Percentiles rank a stretch among this genome's conserved stretches.
These are phyloP conservation scores for Pseudocohnilembus persalinus DNA, from an alignment of 169 alveolate species.

Conservation along the genomic window DNA sequence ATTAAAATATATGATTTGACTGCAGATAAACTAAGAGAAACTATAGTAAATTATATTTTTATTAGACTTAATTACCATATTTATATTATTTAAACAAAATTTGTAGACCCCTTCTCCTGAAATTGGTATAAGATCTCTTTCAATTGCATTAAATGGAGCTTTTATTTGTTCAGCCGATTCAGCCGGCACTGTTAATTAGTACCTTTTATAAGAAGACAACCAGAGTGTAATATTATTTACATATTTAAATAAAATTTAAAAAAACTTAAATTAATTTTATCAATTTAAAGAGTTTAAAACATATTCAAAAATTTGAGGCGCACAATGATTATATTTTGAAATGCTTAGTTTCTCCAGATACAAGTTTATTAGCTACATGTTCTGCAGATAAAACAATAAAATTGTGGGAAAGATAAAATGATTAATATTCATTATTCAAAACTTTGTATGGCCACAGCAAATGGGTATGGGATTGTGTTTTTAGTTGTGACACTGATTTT, in stretches of 20 bases:
- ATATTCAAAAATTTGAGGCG: constrained; percentile 55
- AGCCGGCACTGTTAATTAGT: constrained; percentile 47
- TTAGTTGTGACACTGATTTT: constrained; percentile 63
- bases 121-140: constrained; percentile 57
- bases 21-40: constrained; percentile 28
- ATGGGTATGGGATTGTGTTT: constrained; percentile 83
- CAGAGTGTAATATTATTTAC: constrained; percentile 23
- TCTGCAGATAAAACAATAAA: constrained; percentile 70
- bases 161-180: constrained; percentile 63
- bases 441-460: constrained; percentile 70
- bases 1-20: constrained; percentile 28
- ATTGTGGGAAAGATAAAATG: constrained; percentile 56
- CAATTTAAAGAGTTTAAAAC: constrained; percentile 26
- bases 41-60: background rate
- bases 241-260: background rate
- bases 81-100: constrained; percentile 10
- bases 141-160: constrained; percentile 67
- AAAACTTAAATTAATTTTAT: background rate
- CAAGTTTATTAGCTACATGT: constrained; percentile 64
- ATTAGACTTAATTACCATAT: background rate
- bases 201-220: constrained; percentile 22
- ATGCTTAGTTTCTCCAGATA: constrained; percentile 50
- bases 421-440: constrained; percentile 29
- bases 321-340: constrained; percentile 67
- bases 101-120: constrained; percentile 48